A percentile compares a stretch with the other conserved stretches of the same genome.
Evolutionary conservation across 2,329 filamentous ascomycete genomes (phyloP).

Genomic region (Aspergillus amoenus): DNA sequence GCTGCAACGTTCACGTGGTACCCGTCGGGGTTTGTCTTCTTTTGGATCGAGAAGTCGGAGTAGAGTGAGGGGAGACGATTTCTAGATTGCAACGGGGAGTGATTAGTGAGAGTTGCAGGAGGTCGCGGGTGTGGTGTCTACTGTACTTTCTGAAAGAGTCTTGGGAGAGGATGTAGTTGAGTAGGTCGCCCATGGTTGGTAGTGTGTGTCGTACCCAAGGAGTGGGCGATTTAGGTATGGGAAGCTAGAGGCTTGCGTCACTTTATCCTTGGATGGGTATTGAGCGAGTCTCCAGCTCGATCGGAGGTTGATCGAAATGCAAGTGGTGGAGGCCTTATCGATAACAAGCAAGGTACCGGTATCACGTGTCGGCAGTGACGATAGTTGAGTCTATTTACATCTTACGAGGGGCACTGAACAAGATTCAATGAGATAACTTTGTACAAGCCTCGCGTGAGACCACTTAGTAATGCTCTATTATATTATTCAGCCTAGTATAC

Average conservation of each 20-base stretch:
- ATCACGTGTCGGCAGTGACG: background rate
- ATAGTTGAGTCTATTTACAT: no score
- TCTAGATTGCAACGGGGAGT: conserved; percentile 42
- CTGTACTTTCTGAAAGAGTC: conserved; percentile 58
- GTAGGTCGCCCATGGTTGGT: conserved; percentile 55
- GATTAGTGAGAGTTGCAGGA: background rate
- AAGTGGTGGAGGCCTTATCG: conserved; percentile 2
- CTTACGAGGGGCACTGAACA: no score
- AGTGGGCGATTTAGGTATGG: background rate
- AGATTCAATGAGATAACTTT: no score
- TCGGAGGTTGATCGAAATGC: background rate
- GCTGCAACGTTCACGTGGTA: conserved; percentile 76
- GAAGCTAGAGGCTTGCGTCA: background rate
- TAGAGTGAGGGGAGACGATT: conserved; percentile 81
- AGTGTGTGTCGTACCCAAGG: background rate
- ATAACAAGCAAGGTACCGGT: background rate
- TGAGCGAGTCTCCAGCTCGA: background rate
- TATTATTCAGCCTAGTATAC: conserved; percentile 20
- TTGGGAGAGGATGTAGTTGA: conserved; percentile 63
- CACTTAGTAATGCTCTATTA: conserved; percentile 20
- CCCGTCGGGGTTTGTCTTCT: conserved; percentile 77
- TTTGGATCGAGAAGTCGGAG: conserved; percentile 77
- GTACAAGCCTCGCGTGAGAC: conserved; percentile 4
- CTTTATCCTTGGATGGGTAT: background rate
- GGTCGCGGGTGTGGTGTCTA: conserved; percentile 28